phyloP scores from a whole-genome alignment of 495 filamentous ascomycete species.

The Hypomontagnella monticulosa region DNA sequence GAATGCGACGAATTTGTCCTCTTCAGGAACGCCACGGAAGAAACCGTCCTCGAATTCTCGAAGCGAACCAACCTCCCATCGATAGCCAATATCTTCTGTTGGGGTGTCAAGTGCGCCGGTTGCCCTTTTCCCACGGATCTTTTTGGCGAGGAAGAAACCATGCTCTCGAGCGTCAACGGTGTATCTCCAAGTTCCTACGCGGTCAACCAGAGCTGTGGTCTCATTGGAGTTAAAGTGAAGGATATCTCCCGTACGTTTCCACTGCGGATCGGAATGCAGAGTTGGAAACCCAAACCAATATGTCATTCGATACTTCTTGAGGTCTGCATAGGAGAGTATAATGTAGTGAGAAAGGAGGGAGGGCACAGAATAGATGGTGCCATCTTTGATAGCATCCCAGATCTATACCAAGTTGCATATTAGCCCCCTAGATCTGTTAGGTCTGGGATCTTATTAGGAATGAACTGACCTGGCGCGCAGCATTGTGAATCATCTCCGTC shows the following conservation, averaged over 20 bases:
- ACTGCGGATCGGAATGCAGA: slow-evolving; percentile 84
- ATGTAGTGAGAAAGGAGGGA: slow-evolving; percentile 88
- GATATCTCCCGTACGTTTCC: slow-evolving; percentile 65
- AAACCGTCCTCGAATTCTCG: slow-evolving; percentile 86
- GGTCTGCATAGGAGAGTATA: slow-evolving; percentile 91
- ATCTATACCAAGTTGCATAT: slow-evolving; percentile 64
- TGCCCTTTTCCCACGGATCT: slow-evolving; percentile 50
- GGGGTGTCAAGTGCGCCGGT: slow-evolving; percentile 42
- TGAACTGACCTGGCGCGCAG: slow-evolving; percentile 74
- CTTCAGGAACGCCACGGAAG: slow-evolving; percentile 72
- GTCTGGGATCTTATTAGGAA: neutral
- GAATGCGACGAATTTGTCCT: slow-evolving; percentile 85
- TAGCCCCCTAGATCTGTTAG: neutral
- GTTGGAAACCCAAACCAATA: slow-evolving; percentile 97
- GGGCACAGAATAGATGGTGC: slow-evolving; percentile 92
- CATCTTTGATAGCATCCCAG: slow-evolving; percentile 96
- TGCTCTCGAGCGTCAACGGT: slow-evolving; percentile 80
- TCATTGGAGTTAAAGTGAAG: slow-evolving; percentile 69
- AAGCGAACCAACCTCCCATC: slow-evolving; percentile 80
- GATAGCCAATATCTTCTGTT: slow-evolving; percentile 62
- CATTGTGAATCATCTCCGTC: slow-evolving; percentile 71
- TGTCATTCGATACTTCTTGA: slow-evolving; percentile 94
- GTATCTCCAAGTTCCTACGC: slow-evolving; percentile 87
- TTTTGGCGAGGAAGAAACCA: slow-evolving; percentile 93
- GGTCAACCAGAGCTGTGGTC: slow-evolving; percentile 76